Evolutionary conservation across 495 filamentous ascomycete species (phyloP), one percentile per base, ranked within the genome.

Genomic region (Beverwykella pulmonaria): DNA sequence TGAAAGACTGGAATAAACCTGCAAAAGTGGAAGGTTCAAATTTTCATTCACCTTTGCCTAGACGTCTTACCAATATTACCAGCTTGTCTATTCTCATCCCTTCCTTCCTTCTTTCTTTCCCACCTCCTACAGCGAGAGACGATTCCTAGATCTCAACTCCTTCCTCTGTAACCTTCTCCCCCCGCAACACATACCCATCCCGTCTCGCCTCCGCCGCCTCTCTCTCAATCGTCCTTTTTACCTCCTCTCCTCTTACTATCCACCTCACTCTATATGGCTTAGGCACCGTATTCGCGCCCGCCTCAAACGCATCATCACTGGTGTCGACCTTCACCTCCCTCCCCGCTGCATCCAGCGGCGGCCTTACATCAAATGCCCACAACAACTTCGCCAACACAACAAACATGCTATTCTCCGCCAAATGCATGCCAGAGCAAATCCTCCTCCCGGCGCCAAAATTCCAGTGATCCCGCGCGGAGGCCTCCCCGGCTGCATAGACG

Each of bases 351-450:
- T 58, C 65, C 41, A 67, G n/a, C 17, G 67, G 50, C 32, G 71
- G 67, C 22, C 22, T 9, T 1, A 73, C 56, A 49, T 70, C 71
- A 65, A 73, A 70, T 32, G 67, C 67, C 71, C 71, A 73, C 23
- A 73, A 22, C 44, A 73, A 29, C 27, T 73, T 73, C 32, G 71
- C 67, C 34, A 68, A 17, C 30, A 68, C 68, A 48, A 71, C 61
- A 46, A 65, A 65, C 63, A 73, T 61, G 26, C 68, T 69, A 58
- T 71, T 73, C 60, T 73, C 71, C 0, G 71, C 71, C 22, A 73
- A 54, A 68, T 70, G 71, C 26, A 68, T 14, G 2, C 71, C 71
- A 0, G 59, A 59, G 29, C 71, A 70, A 22, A 73, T 71, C 19
- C 71, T 26, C 36, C 71, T 50, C 0, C 71, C 71, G 0, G 68